Evolutionary conservation across 176 grass and related monocot species (phyloP), one percentile per base, ranked within the genome.

Genomic region (Carex littledalei): DNA sequence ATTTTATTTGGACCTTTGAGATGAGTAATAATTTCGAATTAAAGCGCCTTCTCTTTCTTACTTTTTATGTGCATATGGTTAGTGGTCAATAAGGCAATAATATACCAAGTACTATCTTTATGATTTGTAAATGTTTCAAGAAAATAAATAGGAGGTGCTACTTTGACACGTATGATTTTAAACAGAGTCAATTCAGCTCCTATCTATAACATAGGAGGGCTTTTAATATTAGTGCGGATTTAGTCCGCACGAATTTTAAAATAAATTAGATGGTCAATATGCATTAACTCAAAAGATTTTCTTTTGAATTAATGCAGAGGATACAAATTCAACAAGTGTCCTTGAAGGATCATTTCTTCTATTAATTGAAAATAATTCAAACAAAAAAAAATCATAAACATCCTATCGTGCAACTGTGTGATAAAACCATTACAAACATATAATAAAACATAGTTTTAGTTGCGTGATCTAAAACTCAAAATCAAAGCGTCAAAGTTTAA

Each of bases 21-120:
- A 60, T 16, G 41, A 49, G n/a, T 73, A 43, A 73, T 49, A 72
- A 41, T 73, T 73, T 73, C n/a, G n/a, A 45, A 49, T 73, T 73
- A 22, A 49, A 49, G 69, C 39, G 69, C 11, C 8, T 47, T 32
- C 15, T 47, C 41, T 21, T 43, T 71, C 20, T 4, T 39, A 16
- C 15, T 73, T 72, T 72, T 72, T 47, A 60, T 72, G 10, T 34
- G 11, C 26, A 31, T 60, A 18, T 20, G 57, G 57, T 60, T 49
- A 20, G 5, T 18, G 17, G 57, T 6, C 17, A 60, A 6, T 60
- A 60, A 60, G 57, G 17, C 17, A 60, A 6, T 60, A 60, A 60
- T 60, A 60, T 59, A 18, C 18, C 1, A 60, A 8, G 57, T 7
- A 7, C 3, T 18, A n/a, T 60, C 18, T 20, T 60, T 60, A 7